These are phyloP conservation scores for Xenosphaeropsis pyriputrescens DNA, from an alignment of 2,329 filamentous ascomycete genomes.

Conservation along the genomic window DNA sequence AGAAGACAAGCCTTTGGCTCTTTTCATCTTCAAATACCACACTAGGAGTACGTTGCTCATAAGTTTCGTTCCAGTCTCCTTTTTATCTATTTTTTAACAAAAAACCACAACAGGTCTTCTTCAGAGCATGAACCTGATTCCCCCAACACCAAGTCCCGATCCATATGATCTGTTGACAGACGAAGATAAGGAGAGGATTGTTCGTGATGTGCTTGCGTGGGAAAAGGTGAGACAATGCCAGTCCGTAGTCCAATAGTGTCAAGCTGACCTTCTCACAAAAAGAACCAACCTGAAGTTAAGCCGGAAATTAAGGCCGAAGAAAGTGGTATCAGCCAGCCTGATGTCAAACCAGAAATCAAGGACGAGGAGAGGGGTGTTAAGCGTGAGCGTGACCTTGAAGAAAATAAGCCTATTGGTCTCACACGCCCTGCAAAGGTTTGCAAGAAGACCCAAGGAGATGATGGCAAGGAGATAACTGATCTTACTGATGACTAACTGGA, in stretches of 20 bases:
- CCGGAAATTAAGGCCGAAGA: background rate
- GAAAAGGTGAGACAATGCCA: background rate
- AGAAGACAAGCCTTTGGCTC: constrained; percentile 5
- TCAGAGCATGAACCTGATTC: constrained; percentile 8
- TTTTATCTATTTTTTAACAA: background rate
- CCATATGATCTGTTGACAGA: background rate
- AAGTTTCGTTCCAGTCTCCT: background rate
- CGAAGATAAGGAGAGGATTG: background rate
- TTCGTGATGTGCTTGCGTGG: background rate
- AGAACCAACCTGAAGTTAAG: too few species aligned
- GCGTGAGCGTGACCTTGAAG: too few species aligned
- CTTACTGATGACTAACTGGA: too few species aligned
- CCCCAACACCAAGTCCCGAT: constrained; percentile 6
- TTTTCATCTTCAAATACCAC: constrained; percentile 14
- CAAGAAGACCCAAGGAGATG: too few species aligned
- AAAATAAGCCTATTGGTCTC: too few species aligned
- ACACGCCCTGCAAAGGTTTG: too few species aligned
- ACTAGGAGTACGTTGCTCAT: constrained; percentile 6
- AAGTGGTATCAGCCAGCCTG: background rate
- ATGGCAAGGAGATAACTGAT: too few species aligned
- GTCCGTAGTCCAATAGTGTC: background rate
- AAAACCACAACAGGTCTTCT: constrained; percentile 9
- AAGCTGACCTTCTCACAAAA: too few species aligned
- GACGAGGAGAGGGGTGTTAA: too few species aligned
- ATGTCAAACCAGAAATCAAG: too few species aligned